Base-by-base conservation (phyloP, 2,329 filamentous ascomycete species). In the Xylaria digitata region DNA sequence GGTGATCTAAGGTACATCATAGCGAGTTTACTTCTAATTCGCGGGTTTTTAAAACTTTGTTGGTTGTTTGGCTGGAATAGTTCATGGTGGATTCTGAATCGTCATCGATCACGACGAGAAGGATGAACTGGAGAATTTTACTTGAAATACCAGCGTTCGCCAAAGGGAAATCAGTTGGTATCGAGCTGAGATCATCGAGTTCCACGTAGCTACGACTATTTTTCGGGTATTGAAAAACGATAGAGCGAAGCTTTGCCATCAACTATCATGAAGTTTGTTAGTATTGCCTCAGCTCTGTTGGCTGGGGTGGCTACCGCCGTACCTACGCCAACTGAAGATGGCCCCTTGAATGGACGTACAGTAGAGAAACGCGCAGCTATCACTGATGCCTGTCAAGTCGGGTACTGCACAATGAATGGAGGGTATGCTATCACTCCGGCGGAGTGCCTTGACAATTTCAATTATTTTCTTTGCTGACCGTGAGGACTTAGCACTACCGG, bases 401-500 rank as follows among this genome's bases (percentile, higher is more conserved):
- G 79, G 7, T 80, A 77, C 67, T 78, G 77, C 48, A 73, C 73
- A 4, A 67, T 74, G 71, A 80, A 80, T 69, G 72, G 73, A 49
- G 68, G 70, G 71, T 64, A 67, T 11, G 46, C 19, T 50, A 8
- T 6, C 26, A 6, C 15, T 40, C 30, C 11, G 1, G 21, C n/a
- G 13, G 13, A 9, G n/a, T 26, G 13, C 4, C 48, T 32, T 17
- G 34, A 40, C 5, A 6, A 43, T 23, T 15, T 6, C 4, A 30
- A 21, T 21, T 7, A n/a, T 17, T 37, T 23, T 19, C 32, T 11
- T 45, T 19, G 23, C 64, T 66, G 8, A 65, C 50, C 8, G 43
- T 32, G 13, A 2, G 9, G 6, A 8, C 21, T 30, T 32, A 82
- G 84, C 59, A 86, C 84, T 40, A 86, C 80, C 1, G 85, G 84